Conservation (phyloP, 192 early-diverging fungal genomes). For the Coemansia sp. region DNA sequence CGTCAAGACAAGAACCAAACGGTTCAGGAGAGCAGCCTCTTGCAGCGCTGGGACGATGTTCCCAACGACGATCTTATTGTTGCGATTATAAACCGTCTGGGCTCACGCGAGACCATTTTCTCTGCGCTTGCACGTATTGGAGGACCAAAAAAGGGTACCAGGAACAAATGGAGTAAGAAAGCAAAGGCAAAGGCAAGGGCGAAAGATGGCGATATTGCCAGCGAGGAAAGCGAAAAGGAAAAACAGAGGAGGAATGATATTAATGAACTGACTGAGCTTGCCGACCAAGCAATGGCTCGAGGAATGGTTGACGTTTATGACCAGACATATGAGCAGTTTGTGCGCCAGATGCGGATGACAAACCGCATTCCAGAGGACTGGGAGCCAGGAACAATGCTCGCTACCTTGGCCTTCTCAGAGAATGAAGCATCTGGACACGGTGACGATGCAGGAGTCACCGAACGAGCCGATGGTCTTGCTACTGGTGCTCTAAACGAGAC, state of each 20-base stretch:
- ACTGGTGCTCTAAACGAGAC: too few species aligned
- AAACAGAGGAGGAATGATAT: slow-evolving; percentile 51
- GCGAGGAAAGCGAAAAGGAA: slow-evolving; percentile 50
- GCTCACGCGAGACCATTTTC: slow-evolving; percentile 62
- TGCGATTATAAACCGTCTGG: slow-evolving; percentile 60
- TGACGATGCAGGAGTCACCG: neutral
- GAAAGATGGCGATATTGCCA: slow-evolving; percentile 16
- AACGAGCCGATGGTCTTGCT: neutral
- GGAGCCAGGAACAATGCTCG: slow-evolving; percentile 53
- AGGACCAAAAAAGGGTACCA: slow-evolving; percentile 51
- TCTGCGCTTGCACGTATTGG: slow-evolving; percentile 63
- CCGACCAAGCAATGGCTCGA: slow-evolving; percentile 70
- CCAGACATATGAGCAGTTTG: slow-evolving; percentile 66
- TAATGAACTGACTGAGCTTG: slow-evolving; percentile 66
- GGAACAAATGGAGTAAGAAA: slow-evolving; percentile 35
- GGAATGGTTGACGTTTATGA: slow-evolving; percentile 71
- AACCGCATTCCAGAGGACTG: slow-evolving; percentile 63
- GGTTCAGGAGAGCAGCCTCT: slow-evolving; percentile 5
- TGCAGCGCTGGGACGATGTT: slow-evolving; percentile 37
- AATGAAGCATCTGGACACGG: neutral
- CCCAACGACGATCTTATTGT: slow-evolving; percentile 60
- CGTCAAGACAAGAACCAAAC: slow-evolving; percentile 25
- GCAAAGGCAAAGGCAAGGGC: slow-evolving; percentile 9
- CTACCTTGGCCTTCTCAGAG: neutral
- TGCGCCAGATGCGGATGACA: slow-evolving; percentile 63